These are phyloP conservation scores for Moesziomyces sp. DNA, from an alignment of 1,284 basidiomycete genomes.

Conservation along the genomic window DNA sequence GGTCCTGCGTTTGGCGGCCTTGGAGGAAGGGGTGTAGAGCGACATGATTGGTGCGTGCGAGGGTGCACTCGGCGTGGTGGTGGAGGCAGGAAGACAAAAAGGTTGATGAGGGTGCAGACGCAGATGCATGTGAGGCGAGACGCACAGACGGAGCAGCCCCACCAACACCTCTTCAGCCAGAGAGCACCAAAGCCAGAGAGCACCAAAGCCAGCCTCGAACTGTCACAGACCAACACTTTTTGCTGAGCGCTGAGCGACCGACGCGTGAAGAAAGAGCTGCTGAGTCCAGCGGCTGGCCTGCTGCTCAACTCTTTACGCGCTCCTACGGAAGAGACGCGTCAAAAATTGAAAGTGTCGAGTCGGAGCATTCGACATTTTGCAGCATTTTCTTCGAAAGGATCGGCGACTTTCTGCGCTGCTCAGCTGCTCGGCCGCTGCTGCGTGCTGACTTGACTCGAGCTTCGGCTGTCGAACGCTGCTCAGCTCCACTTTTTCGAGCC, in stretches of 20 bases:
- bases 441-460: constrained; percentile 29
- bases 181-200: too few species aligned
- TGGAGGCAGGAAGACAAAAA: not conserved
- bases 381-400: not conserved
- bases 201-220: too few species aligned
- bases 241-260: not conserved
- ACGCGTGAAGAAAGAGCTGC: too few species aligned
- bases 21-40: constrained; percentile 52
- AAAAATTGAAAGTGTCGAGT: too few species aligned
- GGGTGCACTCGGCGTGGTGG: not conserved
- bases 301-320: not conserved
- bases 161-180: not conserved
- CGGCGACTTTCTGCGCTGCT: constrained; percentile 3
- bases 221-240: not conserved
- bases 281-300: too few species aligned
- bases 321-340: not conserved
- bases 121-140: not conserved
- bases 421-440: constrained; percentile 5
- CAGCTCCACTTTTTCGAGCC: constrained; percentile 10
- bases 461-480: constrained; percentile 4
- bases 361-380: too few species aligned
- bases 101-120: not conserved
- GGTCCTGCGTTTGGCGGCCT: constrained; percentile 36
- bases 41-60: constrained; percentile 23
- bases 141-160: too few species aligned